These are phyloP conservation scores for Colletotrichum cuscutae DNA, from an alignment of 2,329 filamentous ascomycete genomes.

Conservation along the genomic window DNA sequence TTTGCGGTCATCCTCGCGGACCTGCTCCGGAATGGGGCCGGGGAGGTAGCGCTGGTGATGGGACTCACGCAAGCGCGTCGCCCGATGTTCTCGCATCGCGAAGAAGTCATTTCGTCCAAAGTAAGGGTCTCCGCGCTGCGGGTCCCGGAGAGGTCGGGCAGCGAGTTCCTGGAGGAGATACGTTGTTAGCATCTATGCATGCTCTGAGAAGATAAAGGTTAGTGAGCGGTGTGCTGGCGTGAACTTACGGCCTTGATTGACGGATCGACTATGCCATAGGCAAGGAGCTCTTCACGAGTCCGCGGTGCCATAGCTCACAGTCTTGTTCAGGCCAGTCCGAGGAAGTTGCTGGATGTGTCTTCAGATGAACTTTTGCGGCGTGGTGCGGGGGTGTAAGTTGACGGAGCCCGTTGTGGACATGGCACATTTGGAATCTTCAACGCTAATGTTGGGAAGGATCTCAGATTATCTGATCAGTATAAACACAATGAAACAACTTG, in stretches of 20 bases:
- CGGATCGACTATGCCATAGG: constrained; percentile 13
- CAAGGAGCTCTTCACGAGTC: constrained; percentile 11
- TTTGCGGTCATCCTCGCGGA: constrained; percentile 25
- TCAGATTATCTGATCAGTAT: not conserved
- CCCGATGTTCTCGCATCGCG: constrained; percentile 19
- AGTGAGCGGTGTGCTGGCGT: too few species aligned
- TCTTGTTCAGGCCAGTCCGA: not conserved
- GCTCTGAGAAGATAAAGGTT: too few species aligned
- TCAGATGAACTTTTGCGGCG: too few species aligned
- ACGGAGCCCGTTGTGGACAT: not conserved
- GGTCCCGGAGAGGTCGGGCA: constrained; percentile 1
- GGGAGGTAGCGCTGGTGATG: constrained; percentile 26
- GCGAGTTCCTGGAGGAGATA: constrained; percentile 1
- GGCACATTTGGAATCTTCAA: not conserved
- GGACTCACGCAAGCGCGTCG: constrained; percentile 15
- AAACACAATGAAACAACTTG: not conserved
- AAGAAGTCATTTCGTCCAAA: constrained; percentile 13
- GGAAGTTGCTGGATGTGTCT: not conserved
- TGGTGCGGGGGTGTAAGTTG: not conserved
- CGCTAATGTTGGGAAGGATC: not conserved
- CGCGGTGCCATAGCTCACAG: not conserved
- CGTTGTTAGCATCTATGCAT: not conserved
- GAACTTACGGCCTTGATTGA: constrained; percentile 8
- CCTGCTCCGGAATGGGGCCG: constrained; percentile 11
- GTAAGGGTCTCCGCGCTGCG: constrained; percentile 11